These are phyloP conservation scores for Alternaria rosae DNA, from an alignment of 2,329 filamentous ascomycete genomes.

Conservation along the genomic window DNA sequence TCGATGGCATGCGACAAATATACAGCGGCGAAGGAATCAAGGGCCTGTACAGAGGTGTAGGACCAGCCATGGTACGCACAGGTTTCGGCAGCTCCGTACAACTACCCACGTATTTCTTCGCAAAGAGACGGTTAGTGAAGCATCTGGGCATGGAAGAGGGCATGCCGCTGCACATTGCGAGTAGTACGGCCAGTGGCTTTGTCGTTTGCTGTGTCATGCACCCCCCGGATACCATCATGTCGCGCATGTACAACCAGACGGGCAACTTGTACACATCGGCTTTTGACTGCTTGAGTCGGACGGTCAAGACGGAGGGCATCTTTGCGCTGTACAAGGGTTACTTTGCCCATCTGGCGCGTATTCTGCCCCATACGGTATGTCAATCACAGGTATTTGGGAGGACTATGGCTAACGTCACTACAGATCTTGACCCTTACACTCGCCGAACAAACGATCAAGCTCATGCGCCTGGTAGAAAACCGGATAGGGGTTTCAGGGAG, in stretches of 20 bases:
- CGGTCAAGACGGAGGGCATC: slow-evolving; percentile 86
- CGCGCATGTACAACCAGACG: slow-evolving; percentile 97
- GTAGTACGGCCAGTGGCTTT: slow-evolving; percentile 89
- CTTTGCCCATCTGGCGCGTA: slow-evolving; percentile 90
- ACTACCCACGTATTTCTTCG: slow-evolving; percentile 97
- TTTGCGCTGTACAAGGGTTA: slow-evolving; percentile 98
- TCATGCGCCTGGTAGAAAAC: slow-evolving; percentile 80
- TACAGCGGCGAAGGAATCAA: slow-evolving; percentile 76
- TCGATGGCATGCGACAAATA: slow-evolving; percentile 83
- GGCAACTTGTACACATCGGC: slow-evolving; percentile 95
- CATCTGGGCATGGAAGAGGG: slow-evolving; percentile 92
- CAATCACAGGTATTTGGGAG: neutral
- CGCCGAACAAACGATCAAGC: slow-evolving; percentile 96
- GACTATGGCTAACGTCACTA: slow-evolving; percentile 22
- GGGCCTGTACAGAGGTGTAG: slow-evolving; percentile 89
- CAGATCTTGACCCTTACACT: slow-evolving; percentile 87
- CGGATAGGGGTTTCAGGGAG: slow-evolving; percentile 58
- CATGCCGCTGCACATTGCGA: slow-evolving; percentile 84
- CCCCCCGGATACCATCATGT: slow-evolving; percentile 99
- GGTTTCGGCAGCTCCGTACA: slow-evolving; percentile 96
- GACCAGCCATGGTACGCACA: slow-evolving; percentile 93
- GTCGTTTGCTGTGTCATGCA: slow-evolving; percentile 99
- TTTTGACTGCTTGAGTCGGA: slow-evolving; percentile 91
- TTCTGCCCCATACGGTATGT: slow-evolving; percentile 85
- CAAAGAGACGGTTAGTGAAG: slow-evolving; percentile 82